Evolutionary conservation across 768 basidiomycete genomes (phyloP).

Genomic region (Suillus bovinus): DNA sequence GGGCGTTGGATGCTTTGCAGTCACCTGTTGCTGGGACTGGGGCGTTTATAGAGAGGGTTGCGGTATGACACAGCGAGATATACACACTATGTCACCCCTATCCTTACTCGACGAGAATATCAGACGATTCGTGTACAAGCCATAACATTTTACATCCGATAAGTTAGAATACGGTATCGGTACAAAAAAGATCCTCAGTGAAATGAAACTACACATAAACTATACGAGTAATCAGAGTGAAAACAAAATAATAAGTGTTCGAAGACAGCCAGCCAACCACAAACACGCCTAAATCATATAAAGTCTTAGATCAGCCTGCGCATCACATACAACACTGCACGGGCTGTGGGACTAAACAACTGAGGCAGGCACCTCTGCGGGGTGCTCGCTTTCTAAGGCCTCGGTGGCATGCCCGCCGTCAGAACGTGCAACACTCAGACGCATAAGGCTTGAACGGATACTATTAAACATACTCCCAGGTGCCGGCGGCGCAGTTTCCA

Average conservation of each 20-base stretch:
- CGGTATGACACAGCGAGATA: conserved; percentile 17
- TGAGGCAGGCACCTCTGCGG: conserved; percentile 7
- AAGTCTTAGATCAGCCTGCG: background rate
- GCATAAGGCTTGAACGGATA: conserved; percentile 27
- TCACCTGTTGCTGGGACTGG: conserved; percentile 33
- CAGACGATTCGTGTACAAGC: background rate
- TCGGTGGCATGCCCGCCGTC: conserved; percentile 19
- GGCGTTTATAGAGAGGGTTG: conserved; percentile 41
- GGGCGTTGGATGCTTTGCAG: conserved; percentile 47
- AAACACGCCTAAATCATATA: background rate
- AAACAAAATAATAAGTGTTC: background rate
- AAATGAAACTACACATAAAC: background rate
- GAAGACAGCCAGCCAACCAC: background rate
- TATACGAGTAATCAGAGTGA: background rate
- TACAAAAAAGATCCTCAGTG: background rate
- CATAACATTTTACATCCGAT: background rate
- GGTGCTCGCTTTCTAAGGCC: conserved; percentile 30
- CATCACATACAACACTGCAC: background rate
- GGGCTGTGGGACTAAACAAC: conserved; percentile 1
- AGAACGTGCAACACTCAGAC: conserved; percentile 22
- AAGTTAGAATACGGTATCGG: background rate
- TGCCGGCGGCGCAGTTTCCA: conserved; percentile 6
- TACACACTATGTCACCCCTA: background rate
- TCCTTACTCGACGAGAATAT: background rate
- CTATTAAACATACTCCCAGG: conserved; percentile 23